Evolutionary conservation across 768 basidiomycete genomes (phyloP).

Genomic region (Boletus edulis): DNA sequence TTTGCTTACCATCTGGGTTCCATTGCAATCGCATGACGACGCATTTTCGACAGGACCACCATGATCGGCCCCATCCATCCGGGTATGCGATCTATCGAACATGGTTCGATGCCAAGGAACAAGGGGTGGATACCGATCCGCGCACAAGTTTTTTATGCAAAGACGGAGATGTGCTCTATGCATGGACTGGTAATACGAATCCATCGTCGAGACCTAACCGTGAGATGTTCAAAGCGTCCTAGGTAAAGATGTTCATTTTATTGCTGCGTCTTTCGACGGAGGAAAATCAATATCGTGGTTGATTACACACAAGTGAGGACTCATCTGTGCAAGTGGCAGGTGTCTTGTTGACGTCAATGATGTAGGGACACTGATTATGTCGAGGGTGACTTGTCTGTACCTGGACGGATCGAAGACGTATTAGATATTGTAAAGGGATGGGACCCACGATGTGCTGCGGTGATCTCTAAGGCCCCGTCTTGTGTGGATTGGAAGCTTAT

Average conservation of each 20-base stretch:
- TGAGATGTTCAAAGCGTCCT: background rate
- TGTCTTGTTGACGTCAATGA: background rate
- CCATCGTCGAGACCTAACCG: background rate
- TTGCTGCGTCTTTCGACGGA: slow-evolving; percentile 12
- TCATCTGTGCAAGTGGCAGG: background rate
- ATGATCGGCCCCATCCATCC: slow-evolving; percentile 26
- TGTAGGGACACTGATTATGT: slow-evolving; percentile 22
- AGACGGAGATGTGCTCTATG: slow-evolving; percentile 21
- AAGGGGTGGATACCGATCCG: slow-evolving; percentile 22
- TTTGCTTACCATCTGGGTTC: background rate
- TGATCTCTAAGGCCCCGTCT: slow-evolving; percentile 21
- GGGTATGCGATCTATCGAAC: slow-evolving; percentile 30
- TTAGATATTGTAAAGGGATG: slow-evolving; percentile 21
- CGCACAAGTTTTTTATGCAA: slow-evolving; percentile 17
- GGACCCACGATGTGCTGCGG: slow-evolving; percentile 26
- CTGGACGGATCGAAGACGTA: slow-evolving; percentile 23
- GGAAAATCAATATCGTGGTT: slow-evolving; percentile 20
- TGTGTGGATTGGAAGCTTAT: slow-evolving; percentile 41
- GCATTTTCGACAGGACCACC: slow-evolving; percentile 16
- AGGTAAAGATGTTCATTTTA: slow-evolving; percentile 22
- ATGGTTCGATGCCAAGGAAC: slow-evolving; percentile 26
- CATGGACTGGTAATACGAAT: slow-evolving; percentile 20
- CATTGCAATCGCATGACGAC: background rate
- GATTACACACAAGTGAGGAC: slow-evolving; percentile 20
- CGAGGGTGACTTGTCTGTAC: slow-evolving; percentile 17